Conservation (phyloP, 2,329 filamentous ascomycete genomes). For the Microcyclospora pomicola region DNA sequence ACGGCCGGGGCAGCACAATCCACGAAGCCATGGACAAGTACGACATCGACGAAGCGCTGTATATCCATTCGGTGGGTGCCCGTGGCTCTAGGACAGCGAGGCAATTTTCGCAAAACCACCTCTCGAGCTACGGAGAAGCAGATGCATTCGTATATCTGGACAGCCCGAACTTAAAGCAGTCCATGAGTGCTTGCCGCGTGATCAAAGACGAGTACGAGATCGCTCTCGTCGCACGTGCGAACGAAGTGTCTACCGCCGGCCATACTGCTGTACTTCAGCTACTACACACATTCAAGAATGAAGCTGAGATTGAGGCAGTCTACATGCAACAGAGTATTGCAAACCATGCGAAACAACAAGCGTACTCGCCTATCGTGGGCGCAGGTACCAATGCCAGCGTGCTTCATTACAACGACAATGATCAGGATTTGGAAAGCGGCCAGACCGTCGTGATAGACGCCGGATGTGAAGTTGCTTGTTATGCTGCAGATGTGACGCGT, state of each 20-base stretch:
- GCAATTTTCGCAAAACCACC: not conserved
- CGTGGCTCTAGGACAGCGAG: too few relatives aligned
- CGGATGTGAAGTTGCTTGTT: slow-evolving; percentile 70
- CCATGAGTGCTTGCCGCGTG: slow-evolving; percentile 68
- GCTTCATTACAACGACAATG: slow-evolving; percentile 74
- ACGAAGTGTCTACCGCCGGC: slow-evolving; percentile 61
- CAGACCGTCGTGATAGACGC: slow-evolving; percentile 76
- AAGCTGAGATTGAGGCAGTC: slow-evolving; percentile 69
- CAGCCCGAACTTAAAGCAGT: slow-evolving; percentile 26
- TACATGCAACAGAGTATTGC: slow-evolving; percentile 62
- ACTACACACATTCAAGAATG: slow-evolving; percentile 52
- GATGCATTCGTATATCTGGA: not conserved
- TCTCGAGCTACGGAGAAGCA: not conserved
- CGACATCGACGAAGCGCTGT: slow-evolving; percentile 61
- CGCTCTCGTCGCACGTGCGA: slow-evolving; percentile 65
- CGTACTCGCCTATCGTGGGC: slow-evolving; percentile 82
- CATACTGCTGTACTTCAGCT: slow-evolving; percentile 59
- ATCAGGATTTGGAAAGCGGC: slow-evolving; percentile 53
- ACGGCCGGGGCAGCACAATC: slow-evolving; percentile 65
- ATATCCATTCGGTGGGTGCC: slow-evolving; percentile 17
- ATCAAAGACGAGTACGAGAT: slow-evolving; percentile 81
- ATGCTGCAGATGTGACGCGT: slow-evolving; percentile 81
- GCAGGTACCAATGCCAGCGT: slow-evolving; percentile 70
- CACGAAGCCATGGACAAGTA: slow-evolving; percentile 64
- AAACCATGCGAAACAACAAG: slow-evolving; percentile 59